Conservation (phyloP, 73 alveolate genomes). For the Paramecium biaurelia region DNA sequence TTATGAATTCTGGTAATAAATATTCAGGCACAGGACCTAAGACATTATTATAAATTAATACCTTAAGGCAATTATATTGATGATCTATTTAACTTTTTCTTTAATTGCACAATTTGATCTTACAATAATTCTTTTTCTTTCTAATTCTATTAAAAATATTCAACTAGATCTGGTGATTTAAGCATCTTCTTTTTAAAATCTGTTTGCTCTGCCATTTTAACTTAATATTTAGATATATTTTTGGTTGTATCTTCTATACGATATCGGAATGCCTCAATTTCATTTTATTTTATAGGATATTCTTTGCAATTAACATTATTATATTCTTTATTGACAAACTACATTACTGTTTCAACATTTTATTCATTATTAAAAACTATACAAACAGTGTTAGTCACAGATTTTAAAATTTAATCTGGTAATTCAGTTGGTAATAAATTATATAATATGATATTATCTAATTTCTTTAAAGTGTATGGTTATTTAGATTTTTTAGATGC, state of each 20-base stretch:
- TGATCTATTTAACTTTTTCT: background rate
- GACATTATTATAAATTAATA: background rate
- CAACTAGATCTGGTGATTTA: conserved; percentile 56
- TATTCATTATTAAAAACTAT: background rate
- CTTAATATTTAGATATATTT: conserved; percentile 51
- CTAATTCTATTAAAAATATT: conserved; percentile 39
- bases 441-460: conserved; percentile 48
- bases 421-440: conserved; percentile 18
- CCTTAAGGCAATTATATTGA: conserved; percentile 41
- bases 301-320: conserved; percentile 41
- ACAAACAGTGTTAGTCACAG: background rate
- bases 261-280: conserved; percentile 61
- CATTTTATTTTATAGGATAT: conserved; percentile 55
- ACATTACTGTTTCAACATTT: conserved; percentile 49
- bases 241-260: conserved; percentile 32
- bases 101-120: conserved; percentile 31
- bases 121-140: conserved; percentile 49
- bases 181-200: conserved; percentile 60
- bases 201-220: conserved; percentile 42
- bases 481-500: background rate
- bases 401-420: background rate
- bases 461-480: conserved; percentile 47
- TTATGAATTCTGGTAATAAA: conserved; percentile 52
- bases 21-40: conserved; percentile 58
- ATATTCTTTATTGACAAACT: background rate